phyloP scores from a whole-genome alignment of 495 filamentous ascomycete species.

The Penicillium simplicissimum region DNA sequence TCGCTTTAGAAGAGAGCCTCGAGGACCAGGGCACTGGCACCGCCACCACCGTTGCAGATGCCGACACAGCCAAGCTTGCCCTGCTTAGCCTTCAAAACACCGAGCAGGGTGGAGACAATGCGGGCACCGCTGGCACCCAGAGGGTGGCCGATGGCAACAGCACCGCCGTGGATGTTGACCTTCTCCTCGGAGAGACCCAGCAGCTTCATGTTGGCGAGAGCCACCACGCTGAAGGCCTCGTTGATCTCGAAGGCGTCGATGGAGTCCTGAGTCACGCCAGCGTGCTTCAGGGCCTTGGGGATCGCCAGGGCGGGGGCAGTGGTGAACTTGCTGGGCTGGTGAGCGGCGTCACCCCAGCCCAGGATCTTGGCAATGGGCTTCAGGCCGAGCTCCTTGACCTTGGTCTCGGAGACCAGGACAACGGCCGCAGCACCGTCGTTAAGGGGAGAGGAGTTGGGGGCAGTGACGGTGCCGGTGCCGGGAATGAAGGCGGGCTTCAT shows the following conservation, averaged over 20 bases:
- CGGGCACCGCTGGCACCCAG: constrained; percentile 91
- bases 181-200: constrained; percentile 76
- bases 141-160: constrained; percentile 94
- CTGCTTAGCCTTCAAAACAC: constrained; percentile 85
- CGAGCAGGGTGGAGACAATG: constrained; percentile 86
- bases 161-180: constrained; percentile 94
- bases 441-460: constrained; percentile 95
- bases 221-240: constrained; percentile 96
- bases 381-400: constrained; percentile 81
- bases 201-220: constrained; percentile 91
- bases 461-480: constrained; percentile 81
- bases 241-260: constrained; percentile 98
- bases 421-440: constrained; percentile 91
- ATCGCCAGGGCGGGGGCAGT: constrained; percentile 93
- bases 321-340: constrained; percentile 90
- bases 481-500: constrained; percentile 87
- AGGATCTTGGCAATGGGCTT: constrained; percentile 93
- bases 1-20: constrained; percentile 54
- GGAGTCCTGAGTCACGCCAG: constrained; percentile 67
- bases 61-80: constrained; percentile 91
- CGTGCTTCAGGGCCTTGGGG: constrained; percentile 94
- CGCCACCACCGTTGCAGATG: constrained; percentile 98
- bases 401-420: constrained; percentile 86
- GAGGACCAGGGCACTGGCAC: constrained; percentile 86
- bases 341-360: constrained; percentile 93